These are phyloP conservation scores for Capsicum chinense DNA, from an alignment of 257 asterid genomes.

Conservation along the genomic window DNA sequence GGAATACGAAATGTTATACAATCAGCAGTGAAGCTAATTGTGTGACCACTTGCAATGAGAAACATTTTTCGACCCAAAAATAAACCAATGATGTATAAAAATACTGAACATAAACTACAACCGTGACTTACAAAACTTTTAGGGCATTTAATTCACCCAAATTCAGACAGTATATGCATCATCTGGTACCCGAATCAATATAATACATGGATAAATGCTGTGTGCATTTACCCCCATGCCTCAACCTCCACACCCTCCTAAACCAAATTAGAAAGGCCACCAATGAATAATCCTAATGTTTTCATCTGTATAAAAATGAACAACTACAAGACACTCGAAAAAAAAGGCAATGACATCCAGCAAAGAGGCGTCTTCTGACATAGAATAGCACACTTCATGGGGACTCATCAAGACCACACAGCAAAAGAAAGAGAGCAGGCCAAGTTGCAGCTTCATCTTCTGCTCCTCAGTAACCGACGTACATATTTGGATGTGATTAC, in stretches of 20 bases:
- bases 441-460: slow-evolving; percentile 35
- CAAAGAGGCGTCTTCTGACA: slow-evolving; percentile 33
- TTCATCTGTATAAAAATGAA: slow-evolving; percentile 30
- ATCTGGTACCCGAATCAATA: slow-evolving; percentile 25
- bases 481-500: slow-evolving; percentile 38
- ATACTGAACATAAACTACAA: slow-evolving; percentile 24
- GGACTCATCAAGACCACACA: background rate
- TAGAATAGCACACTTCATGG: slow-evolving; percentile 28
- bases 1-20: slow-evolving; percentile 38
- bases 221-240: slow-evolving; percentile 10
- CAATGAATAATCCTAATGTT: slow-evolving; percentile 27
- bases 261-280: slow-evolving; percentile 22
- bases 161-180: slow-evolving; percentile 21
- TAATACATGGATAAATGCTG: slow-evolving; percentile 27
- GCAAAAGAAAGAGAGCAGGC: slow-evolving; percentile 42
- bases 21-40: slow-evolving; percentile 29
- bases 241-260: slow-evolving; percentile 18
- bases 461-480: slow-evolving; percentile 21
- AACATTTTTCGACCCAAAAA: slow-evolving; percentile 33
- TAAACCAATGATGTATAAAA: slow-evolving; percentile 34
- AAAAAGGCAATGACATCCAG: slow-evolving; percentile 21
- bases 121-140: slow-evolving; percentile 24
- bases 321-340: background rate
- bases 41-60: background rate
- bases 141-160: slow-evolving; percentile 28